Evolutionary conservation across 2,329 filamentous ascomycete genomes (phyloP).

Genomic region (Aquanectria penicillioides): DNA sequence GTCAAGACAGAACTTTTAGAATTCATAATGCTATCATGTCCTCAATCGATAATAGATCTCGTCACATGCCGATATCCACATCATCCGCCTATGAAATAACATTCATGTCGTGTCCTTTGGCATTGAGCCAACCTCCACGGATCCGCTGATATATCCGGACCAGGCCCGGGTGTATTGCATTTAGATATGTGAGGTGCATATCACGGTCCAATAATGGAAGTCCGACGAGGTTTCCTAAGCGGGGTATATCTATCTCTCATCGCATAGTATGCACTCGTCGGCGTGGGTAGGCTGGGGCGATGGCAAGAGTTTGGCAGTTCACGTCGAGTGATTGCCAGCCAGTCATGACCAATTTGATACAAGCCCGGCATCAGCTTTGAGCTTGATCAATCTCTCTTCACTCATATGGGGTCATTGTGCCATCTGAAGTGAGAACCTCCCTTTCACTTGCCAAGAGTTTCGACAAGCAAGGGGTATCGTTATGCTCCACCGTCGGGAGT

Average conservation of each 20-base stretch:
- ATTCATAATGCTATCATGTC: background rate
- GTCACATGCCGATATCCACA: constrained; percentile 7
- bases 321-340: background rate
- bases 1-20: constrained; percentile 6
- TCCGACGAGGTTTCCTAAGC: constrained; percentile 23
- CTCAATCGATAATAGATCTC: background rate
- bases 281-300: background rate
- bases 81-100: constrained; percentile 8
- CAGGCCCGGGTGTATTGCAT: background rate
- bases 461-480: too few species aligned
- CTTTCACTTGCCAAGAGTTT: too few species aligned
- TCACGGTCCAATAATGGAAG: background rate
- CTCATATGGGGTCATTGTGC: too few species aligned
- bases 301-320: too few species aligned
- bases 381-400: too few species aligned
- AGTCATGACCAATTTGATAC: background rate
- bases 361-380: background rate
- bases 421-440: too few species aligned
- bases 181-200: background rate
- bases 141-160: constrained; percentile 8
- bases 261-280: constrained; percentile 19
- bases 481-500: too few species aligned
- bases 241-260: constrained; percentile 41
- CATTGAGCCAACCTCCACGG: constrained; percentile 15
- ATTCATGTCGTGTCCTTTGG: constrained; percentile 28